Conservation (phyloP, 1,284 basidiomycete species). For the Pseudozyma hubeiensis region DNA sequence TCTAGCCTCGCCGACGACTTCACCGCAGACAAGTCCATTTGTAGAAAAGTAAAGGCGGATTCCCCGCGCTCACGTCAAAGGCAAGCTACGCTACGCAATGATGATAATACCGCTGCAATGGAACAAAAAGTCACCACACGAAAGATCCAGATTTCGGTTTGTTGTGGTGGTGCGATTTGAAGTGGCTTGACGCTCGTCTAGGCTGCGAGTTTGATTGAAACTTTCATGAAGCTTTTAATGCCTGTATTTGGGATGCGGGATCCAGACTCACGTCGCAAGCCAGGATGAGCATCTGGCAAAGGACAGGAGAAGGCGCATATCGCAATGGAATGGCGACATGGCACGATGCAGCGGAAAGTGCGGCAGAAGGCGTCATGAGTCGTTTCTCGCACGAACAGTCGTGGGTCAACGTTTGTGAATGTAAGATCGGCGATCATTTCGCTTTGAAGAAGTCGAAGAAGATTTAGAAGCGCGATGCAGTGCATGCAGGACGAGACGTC, state of each 20-base stretch:
- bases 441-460: neutral
- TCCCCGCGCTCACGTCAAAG: neutral
- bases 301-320: neutral
- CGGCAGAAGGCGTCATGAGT: neutral
- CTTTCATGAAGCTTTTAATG: no score
- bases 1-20: constrained; percentile 13
- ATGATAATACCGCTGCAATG: neutral
- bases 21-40: constrained; percentile 1
- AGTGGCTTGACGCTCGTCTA: constrained; percentile 1
- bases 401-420: neutral
- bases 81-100: neutral
- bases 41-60: neutral
- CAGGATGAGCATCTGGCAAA: neutral
- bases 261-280: no score
- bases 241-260: no score
- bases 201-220: neutral
- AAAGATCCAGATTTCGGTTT: neutral
- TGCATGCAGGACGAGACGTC: no score
- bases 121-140: neutral
- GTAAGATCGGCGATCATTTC: no score
- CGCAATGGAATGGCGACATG: constrained; percentile 3
- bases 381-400: constrained; percentile 5
- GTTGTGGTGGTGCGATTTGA: neutral
- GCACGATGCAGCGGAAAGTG: neutral
- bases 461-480: neutral